Conservation (phyloP, 2,329 filamentous ascomycete genomes). For the Aspergillus pseudonomiae region DNA sequence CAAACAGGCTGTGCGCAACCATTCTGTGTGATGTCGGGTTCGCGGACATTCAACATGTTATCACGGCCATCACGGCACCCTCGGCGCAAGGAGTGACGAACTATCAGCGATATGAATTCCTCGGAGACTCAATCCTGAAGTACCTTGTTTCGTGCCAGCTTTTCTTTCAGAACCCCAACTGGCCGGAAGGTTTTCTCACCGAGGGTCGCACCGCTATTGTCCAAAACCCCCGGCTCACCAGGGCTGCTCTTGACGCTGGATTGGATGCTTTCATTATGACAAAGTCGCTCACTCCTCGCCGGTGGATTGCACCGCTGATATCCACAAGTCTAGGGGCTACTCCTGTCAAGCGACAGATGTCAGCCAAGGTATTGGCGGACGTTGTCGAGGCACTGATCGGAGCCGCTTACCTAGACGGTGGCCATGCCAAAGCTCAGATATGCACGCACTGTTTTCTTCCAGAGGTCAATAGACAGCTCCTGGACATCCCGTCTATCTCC, state of each 20-base stretch:
- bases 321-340: constrained; percentile 36
- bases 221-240: constrained; percentile 72
- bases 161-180: constrained; percentile 60
- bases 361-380: constrained; percentile 82
- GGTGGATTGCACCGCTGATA: constrained; percentile 72
- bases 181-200: constrained; percentile 77
- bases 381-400: constrained; percentile 85
- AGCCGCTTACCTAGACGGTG: constrained; percentile 70
- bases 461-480: constrained; percentile 45
- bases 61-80: constrained; percentile 71
- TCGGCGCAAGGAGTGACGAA: constrained; percentile 63
- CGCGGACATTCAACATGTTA: constrained; percentile 57
- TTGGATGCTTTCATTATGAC: constrained; percentile 75
- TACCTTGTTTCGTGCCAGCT: constrained; percentile 70
- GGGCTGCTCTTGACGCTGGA: constrained; percentile 63
- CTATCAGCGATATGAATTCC: constrained; percentile 84
- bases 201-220: constrained; percentile 70
- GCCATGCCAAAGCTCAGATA: constrained; percentile 61
- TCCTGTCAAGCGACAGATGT: constrained; percentile 49
- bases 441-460: constrained; percentile 71
- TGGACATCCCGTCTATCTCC: constrained; percentile 12
- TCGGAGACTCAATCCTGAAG: constrained; percentile 85
- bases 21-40: constrained; percentile 59
- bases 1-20: constrained; percentile 60
- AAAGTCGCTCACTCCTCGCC: constrained; percentile 66